Percentiles rank a stretch among this genome's conserved stretches.
These are phyloP conservation scores for Trichophyton benhamiae DNA, from an alignment of 2,329 filamentous ascomycete species.

Conservation along the genomic window DNA sequence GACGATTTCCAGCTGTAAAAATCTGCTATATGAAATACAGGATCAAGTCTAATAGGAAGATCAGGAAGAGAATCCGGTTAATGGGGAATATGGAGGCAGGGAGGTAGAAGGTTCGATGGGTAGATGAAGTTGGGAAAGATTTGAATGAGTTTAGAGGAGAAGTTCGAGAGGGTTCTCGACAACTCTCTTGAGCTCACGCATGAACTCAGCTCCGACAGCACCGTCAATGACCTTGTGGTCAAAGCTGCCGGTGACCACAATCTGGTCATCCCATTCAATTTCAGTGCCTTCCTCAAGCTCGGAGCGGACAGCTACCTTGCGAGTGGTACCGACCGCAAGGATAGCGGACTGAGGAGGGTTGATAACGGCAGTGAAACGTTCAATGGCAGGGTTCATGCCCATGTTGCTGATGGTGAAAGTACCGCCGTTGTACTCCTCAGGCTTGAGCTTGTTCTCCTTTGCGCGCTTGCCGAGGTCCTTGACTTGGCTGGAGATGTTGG, in stretches of 20 bases:
- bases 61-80: not conserved
- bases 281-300: constrained; percentile 72
- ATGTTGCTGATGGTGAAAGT: constrained; percentile 99
- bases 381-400: constrained; percentile 96
- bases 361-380: constrained; percentile 96
- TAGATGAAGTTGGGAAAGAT: not conserved
- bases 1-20: not conserved
- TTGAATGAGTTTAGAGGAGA: constrained; percentile 52
- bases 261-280: constrained; percentile 93
- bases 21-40: constrained; percentile 6
- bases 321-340: constrained; percentile 83
- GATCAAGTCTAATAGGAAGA: constrained; percentile 9
- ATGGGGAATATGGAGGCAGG: not conserved
- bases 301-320: constrained; percentile 82
- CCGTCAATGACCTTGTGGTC: constrained; percentile 99
- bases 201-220: constrained; percentile 91
- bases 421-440: constrained; percentile 97
- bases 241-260: constrained; percentile 86
- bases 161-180: constrained; percentile 95
- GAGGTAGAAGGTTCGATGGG: not conserved
- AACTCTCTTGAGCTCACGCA: constrained; percentile 92
- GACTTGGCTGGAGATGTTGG: constrained; percentile 75
- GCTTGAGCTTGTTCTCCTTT: constrained; percentile 95
- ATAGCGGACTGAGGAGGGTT: constrained; percentile 97
- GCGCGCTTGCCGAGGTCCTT: constrained; percentile 97